phyloP scores from a whole-genome alignment of 305 asterid species.

The Fraxinus paxiana region DNA sequence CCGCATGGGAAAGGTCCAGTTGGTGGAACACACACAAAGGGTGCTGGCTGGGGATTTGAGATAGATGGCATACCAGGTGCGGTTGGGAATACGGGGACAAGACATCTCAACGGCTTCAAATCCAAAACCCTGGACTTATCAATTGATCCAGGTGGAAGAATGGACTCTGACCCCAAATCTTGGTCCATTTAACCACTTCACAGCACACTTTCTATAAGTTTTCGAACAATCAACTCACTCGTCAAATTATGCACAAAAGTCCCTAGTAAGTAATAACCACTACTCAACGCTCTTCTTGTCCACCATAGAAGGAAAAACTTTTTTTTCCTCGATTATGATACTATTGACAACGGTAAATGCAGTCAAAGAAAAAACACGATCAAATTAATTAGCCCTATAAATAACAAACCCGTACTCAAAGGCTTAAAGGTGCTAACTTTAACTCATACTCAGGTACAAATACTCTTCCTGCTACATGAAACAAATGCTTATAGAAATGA shows the following conservation, averaged over 20 bases:
- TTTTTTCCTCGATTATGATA: not conserved
- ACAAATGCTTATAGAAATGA: conserved; percentile 1
- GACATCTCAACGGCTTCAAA: conserved; percentile 68
- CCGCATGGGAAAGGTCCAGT: conserved; percentile 83
- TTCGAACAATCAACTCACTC: conserved; percentile 1
- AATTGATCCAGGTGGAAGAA: conserved; percentile 35
- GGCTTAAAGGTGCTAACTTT: conserved; percentile 14
- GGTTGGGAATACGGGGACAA: conserved; percentile 69
- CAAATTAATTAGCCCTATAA: conserved; percentile 17
- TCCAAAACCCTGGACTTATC: conserved; percentile 70
- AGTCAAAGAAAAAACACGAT: not conserved
- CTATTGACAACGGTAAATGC: not conserved
- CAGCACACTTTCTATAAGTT: conserved; percentile 2
- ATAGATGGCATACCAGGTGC: conserved; percentile 46
- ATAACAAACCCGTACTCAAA: not conserved
- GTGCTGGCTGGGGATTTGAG: conserved; percentile 56
- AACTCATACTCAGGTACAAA: not conserved
- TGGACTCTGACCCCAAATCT: conserved; percentile 44
- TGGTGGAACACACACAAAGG: conserved; percentile 82
- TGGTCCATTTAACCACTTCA: conserved; percentile 52
- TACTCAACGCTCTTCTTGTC: conserved; percentile 1
- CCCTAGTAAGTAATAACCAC: not conserved
- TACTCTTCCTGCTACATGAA: conserved; percentile 37
- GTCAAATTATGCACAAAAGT: conserved; percentile 6
- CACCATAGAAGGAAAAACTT: not conserved